Evolutionary conservation across 202 grass and related monocot species (phyloP), one percentile per base, ranked within the genome.

Genomic region (Carex arenaria): DNA sequence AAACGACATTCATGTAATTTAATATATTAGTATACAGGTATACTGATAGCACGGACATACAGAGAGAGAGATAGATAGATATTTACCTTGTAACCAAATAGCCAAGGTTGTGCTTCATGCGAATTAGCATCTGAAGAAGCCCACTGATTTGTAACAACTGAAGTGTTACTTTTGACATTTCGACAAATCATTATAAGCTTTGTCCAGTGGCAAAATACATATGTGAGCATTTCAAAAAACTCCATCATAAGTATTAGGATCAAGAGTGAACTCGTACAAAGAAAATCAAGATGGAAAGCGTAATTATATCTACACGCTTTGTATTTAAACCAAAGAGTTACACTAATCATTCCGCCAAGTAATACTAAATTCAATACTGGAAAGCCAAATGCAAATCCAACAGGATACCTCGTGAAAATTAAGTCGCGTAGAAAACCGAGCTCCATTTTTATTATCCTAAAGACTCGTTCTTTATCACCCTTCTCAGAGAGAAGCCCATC

Each of bases 321-420:
- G n/a, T 3, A 55, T 17, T 43, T 67, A 60, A 89, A 75, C 87
- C 81, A 89, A 13, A 78, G 3, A 17, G 19, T 60, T n/a, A 82
- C 69, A 10, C 42, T 84, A 13, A 86, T 18, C 45, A 74, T 79
- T 45, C 10, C 77, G 32, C n/a, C 10, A 85, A 86, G 81, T 52
- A 89, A 43, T 30, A 66, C 1, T 32, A 34, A 32, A 51, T 79
- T 87, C 10, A 19, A 74, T 2, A 85, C 57, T 55, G 85, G 87
- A 54, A 89, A 85, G 64, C 87, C 85, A 68, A 23, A 23, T 74
- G 70, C 67, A 85, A 85, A 92, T 19, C 67, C 45, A 62, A 92
- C 72, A 4, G 90, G 90, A 75, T 89, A 87, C 75, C 85, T 89
- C 17, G 90, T 89, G 60, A 85, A 80, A 52, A 75, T 64, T 3